Evolutionary conservation across 192 early-diverging fungal species (phyloP), one percentile per base, ranked within the genome.

Genomic region (Gryganskiella cystojenkinii): DNA sequence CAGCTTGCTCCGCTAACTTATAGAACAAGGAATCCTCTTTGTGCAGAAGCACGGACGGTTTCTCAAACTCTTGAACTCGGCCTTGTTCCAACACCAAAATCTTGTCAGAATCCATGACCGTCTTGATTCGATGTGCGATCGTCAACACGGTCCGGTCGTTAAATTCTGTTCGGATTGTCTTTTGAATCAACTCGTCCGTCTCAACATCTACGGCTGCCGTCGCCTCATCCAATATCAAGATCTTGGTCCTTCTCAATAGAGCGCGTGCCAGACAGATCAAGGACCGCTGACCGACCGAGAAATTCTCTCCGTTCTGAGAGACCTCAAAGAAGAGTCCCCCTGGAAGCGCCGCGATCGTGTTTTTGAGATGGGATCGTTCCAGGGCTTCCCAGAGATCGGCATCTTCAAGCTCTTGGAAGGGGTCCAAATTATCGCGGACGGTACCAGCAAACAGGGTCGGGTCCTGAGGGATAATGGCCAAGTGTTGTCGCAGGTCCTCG

Each of bases 391-490:
- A 95, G 19, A 97, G 70, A 7, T 85, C 74, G 51, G 81, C 82
- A 56, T 98, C 96, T 40, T 73, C 78, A 71, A 86, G 87, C 73
- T 93, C 88, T 45, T 61, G 80, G 65, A 94, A 92, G 14, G 94
- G 95, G 73, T 98, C 95, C 14, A 98, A 74, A 81, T 97, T 97
- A 60, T 90, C 90, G 9, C 95, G 83, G 19, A 86, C 45, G 28
- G 76, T 84, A 14, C 85, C 85, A 33, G 79, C 70, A 63, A 82
- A 72, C 13, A 82, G 60, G 8, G 66, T 67, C 14, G 83, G 83
- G 42, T 82, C 83, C 81, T 98, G 94, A 25, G 95, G 94, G 60
- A 98, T 94, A 28, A 98, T 91, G 0, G 93, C 90, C 27, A 98
- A 54, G 43, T 84, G 79, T 25, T 83, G 79, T 14, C 95, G 87